Evolutionary conservation across 345 rosid genomes (phyloP), one percentile per base, ranked within the genome.

Genomic region (Mallotus nudiflorus): DNA sequence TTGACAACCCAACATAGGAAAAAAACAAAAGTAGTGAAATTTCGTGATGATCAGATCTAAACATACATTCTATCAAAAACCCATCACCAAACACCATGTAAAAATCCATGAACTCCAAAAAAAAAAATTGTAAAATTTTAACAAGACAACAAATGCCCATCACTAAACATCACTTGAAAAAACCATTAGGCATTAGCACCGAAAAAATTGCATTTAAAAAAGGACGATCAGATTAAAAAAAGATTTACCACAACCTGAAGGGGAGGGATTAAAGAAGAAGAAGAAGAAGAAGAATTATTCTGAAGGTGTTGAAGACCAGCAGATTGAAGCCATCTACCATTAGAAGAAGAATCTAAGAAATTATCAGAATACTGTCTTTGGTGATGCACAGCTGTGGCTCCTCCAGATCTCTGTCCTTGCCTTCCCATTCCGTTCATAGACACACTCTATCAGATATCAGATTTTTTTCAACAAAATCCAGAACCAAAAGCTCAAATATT

Each of bases 301-400:
- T 88, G 93, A 11, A 94, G 88, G 58, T 94, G 93, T 78, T 90
- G 98, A 48, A 94, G 88, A 31, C 98, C 97, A 42, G 88, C 85
- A 5, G 98, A 91, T 73, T 94, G 98, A 63, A 94, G 95, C 98
- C 97, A 94, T 73, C 95, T 76, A 42, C 88, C 94, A 75, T 87
- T 94, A 28, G 97, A 86, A 14, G 95, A 80, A 73, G 82, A 75
- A 20, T 94, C 98, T 70, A 86, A 57, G 67, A 85, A 86, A 83
- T 84, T 83, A 73, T 90, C 93, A 16, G 98, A 91, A 80, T 82
- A 72, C 78, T 94, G 97, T 48, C 93, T 81, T 83, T 94, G 98
- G 67, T 91, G 97, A 69, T 73, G 77, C 65, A 82, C 83, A 71
- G 87, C 85, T 53, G 92, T 73, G 22, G 84, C 80, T 48, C 91